Evolutionary conservation across 768 basidiomycete genomes (phyloP).

Genomic region (Leccinum sublutescens): DNA sequence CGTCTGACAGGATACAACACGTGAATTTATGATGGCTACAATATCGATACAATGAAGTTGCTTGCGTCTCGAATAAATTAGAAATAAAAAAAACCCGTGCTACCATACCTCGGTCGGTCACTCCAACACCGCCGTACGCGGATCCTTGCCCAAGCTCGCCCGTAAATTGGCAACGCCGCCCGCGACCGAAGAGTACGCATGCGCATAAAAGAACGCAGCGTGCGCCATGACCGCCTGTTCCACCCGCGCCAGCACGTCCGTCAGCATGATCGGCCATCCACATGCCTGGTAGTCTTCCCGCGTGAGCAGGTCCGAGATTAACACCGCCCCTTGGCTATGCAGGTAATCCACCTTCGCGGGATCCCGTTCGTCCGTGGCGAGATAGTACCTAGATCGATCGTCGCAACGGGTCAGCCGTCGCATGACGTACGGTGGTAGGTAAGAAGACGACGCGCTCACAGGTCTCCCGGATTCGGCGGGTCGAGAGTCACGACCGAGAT

Average conservation of each 20-base stretch:
- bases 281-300: constrained; percentile 32
- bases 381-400: constrained; percentile 27
- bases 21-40: neutral
- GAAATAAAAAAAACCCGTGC: neutral
- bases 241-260: constrained; percentile 42
- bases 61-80: neutral
- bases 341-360: constrained; percentile 32
- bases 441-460: constrained; percentile 8
- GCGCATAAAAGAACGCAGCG: constrained; percentile 43
- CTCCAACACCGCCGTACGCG: constrained; percentile 40
- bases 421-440: neutral
- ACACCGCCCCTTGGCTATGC: constrained; percentile 35
- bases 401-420: neutral
- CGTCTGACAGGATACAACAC: too few species aligned
- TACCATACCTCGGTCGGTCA: constrained; percentile 3
- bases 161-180: constrained; percentile 44
- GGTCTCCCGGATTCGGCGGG: constrained; percentile 25
- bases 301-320: constrained; percentile 43
- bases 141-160: constrained; percentile 39
- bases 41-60: neutral
- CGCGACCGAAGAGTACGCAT: constrained; percentile 39
- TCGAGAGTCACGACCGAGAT: constrained; percentile 20
- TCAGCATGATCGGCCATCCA: constrained; percentile 44
- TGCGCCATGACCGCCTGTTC: constrained; percentile 40
- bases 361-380: constrained; percentile 45